phyloP scores from a whole-genome alignment of 257 asterid genomes.

The Fraxinus cuspidata region DNA sequence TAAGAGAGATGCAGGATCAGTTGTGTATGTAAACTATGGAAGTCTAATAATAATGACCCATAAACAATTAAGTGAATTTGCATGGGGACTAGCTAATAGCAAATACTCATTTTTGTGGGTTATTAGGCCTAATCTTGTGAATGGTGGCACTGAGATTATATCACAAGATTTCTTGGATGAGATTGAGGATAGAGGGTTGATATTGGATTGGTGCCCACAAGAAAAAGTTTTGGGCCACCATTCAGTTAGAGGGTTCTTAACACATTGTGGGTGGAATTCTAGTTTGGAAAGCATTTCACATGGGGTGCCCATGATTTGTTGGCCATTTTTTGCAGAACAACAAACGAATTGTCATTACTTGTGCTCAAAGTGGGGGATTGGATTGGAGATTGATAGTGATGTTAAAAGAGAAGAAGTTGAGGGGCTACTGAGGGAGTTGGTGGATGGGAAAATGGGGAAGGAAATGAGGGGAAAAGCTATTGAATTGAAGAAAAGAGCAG shows the following conservation, averaged over 20 bases:
- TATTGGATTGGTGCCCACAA: conserved; percentile 2
- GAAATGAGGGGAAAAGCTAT: background rate
- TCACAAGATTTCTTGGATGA: conserved; percentile 8
- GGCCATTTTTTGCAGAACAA: conserved; percentile 7
- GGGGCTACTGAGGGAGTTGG: background rate
- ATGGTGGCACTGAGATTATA: background rate
- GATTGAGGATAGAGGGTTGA: background rate
- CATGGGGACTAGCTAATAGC: conserved; percentile 5
- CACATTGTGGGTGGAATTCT: conserved; percentile 7
- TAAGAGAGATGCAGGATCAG: background rate
- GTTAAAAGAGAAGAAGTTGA: background rate
- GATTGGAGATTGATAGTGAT: background rate
- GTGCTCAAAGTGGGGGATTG: background rate
- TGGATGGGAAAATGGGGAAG: background rate
- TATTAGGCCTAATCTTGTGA: conserved; percentile 2
- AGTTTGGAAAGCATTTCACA: background rate
- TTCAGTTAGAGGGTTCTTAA: background rate
- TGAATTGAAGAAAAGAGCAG: background rate
- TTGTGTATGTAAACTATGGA: conserved; percentile 3
- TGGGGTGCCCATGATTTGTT: conserved; percentile 9
- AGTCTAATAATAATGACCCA: background rate
- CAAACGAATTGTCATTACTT: background rate
- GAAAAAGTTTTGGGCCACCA: background rate
- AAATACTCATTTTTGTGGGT: conserved; percentile 3
- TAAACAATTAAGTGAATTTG: conserved; percentile 3